Percentiles rank a stretch among this genome's conserved stretches.
phyloP scores from a whole-genome alignment of 768 basidiomycete genomes.

The Russula vinacea region DNA sequence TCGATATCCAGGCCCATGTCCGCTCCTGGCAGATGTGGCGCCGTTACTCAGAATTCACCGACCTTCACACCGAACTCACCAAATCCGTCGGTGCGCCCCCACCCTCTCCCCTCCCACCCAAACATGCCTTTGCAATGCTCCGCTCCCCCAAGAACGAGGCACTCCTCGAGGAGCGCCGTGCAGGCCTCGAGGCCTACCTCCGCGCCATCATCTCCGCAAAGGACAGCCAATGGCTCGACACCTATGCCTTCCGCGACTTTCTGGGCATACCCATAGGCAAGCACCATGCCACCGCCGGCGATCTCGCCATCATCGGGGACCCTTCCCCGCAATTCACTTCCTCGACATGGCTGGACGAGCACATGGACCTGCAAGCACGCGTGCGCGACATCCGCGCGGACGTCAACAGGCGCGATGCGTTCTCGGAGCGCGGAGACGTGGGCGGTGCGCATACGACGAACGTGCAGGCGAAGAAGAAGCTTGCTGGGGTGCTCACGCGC shows the following conservation, averaged over 20 bases:
- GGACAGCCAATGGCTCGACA: slow-evolving; percentile 80
- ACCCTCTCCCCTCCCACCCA: slow-evolving; percentile 78
- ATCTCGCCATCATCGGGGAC: neutral
- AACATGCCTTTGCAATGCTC: slow-evolving; percentile 71
- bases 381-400: slow-evolving; percentile 81
- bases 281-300: slow-evolving; percentile 32
- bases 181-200: slow-evolving; percentile 78
- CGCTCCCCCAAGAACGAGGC: slow-evolving; percentile 55
- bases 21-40: slow-evolving; percentile 93
- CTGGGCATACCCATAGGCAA: slow-evolving; percentile 73
- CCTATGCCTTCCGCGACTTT: slow-evolving; percentile 79
- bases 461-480: slow-evolving; percentile 80
- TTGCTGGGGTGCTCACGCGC: slow-evolving; percentile 73
- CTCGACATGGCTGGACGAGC: slow-evolving; percentile 88
- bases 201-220: slow-evolving; percentile 79
- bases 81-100: slow-evolving; percentile 79
- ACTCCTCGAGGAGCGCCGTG: slow-evolving; percentile 71
- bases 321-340: slow-evolving; percentile 54
- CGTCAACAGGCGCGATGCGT: slow-evolving; percentile 83
- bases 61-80: slow-evolving; percentile 77
- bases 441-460: slow-evolving; percentile 72
- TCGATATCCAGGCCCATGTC: slow-evolving; percentile 83
- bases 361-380: slow-evolving; percentile 68
- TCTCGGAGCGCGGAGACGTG: slow-evolving; percentile 72
- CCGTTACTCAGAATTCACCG: slow-evolving; percentile 92